Conservation (phyloP, 1,284 basidiomycete species). For the Leccinum solheimii region DNA sequence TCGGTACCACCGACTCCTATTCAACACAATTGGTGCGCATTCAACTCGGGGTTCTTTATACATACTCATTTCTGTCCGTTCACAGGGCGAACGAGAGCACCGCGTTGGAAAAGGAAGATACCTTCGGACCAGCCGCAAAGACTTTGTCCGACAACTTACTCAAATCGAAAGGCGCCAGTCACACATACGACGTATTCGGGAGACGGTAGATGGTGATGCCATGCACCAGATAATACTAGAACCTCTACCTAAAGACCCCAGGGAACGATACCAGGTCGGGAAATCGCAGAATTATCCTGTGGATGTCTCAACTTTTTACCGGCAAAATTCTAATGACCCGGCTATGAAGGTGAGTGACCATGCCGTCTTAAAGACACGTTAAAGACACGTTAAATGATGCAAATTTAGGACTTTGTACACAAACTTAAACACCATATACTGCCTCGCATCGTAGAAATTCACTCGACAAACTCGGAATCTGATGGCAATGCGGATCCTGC, state of each 20-base stretch:
- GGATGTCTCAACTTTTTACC: background rate
- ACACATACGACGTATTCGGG: too few relatives aligned
- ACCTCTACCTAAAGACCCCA: too few relatives aligned
- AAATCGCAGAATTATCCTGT: too few relatives aligned
- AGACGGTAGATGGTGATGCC: too few relatives aligned
- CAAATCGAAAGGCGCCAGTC: background rate
- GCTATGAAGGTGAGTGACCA: background rate
- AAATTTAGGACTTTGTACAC: too few relatives aligned
- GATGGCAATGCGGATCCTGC: background rate
- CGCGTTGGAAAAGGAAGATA: background rate
- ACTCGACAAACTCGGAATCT: background rate
- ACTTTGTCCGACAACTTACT: too few relatives aligned
- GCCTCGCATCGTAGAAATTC: background rate
- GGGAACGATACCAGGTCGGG: too few relatives aligned
- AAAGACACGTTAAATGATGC: too few relatives aligned
- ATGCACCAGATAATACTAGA: too few relatives aligned
- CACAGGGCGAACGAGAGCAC: background rate
- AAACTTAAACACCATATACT: background rate
- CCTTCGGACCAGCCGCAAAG: background rate
- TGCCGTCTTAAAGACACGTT: background rate
- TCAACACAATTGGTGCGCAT: background rate
- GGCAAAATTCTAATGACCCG: background rate
- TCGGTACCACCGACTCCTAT: background rate
- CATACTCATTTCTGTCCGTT: background rate
- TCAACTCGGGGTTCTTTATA: background rate